A percentile compares a stretch with the other conserved stretches of the same genome.
These are phyloP conservation scores for Fusarium miscanthi DNA, from an alignment of 2,329 filamentous ascomycete genomes.

Conservation along the genomic window DNA sequence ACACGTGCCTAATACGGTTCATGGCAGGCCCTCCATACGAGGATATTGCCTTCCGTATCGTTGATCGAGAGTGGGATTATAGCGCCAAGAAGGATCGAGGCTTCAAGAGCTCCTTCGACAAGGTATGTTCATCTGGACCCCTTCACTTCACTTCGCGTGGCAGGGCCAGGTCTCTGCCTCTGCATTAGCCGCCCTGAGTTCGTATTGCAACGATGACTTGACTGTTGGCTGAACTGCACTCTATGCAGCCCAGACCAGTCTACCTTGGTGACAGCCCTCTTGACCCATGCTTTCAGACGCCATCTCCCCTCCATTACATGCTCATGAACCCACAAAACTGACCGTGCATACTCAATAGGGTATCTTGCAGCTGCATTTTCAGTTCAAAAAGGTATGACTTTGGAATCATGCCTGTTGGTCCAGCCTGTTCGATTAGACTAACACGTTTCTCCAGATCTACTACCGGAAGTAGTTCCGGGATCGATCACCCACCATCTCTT, in stretches of 20 bases:
- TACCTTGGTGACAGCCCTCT: conserved; percentile 21
- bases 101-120: conserved; percentile 97
- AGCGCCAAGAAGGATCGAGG: conserved; percentile 94
- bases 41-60: conserved; percentile 95
- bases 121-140: conserved; percentile 68
- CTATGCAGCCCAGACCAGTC: conserved; percentile 21
- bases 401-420: conserved; percentile 7
- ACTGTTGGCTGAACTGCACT: conserved; percentile 19
- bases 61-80: conserved; percentile 99
- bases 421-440: conserved; percentile 29
- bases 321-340: conserved; percentile 26
- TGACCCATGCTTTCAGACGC: conserved; percentile 9
- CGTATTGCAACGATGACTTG: conserved; percentile 15
- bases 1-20: conserved; percentile 96
- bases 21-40: conserved; percentile 95
- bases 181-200: conserved; percentile 19
- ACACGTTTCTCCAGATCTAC: conserved; percentile 59
- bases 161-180: conserved; percentile 17
- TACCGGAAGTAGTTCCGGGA: conserved; percentile 61
- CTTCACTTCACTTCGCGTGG: conserved; percentile 25
- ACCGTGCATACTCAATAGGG: conserved; percentile 66
- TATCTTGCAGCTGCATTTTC: conserved; percentile 95
- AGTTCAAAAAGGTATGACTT: conserved; percentile 89
- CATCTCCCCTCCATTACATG: conserved; percentile 4
- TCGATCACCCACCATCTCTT: not conserved